Evolutionary conservation across 2,329 filamentous ascomycete genomes (phyloP), one percentile per base, ranked within the genome.

Genomic region (Trichoderma semiorbis): DNA sequence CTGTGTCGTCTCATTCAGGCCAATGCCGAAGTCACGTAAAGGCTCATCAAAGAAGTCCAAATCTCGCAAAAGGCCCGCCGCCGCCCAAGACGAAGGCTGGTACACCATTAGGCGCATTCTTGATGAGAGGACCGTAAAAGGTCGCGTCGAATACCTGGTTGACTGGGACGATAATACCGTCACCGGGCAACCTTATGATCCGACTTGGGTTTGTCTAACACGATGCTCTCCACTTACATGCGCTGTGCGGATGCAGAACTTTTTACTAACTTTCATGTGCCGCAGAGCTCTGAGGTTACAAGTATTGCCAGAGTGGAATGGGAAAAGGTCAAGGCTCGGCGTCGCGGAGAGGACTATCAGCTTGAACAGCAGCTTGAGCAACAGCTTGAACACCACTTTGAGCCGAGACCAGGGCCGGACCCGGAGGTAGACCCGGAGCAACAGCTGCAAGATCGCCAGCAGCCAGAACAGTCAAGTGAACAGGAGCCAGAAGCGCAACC

Each of bases 121-220:
- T 61, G 76, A 79, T 61, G 81, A 84, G 75, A 78, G 77, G 71
- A 43, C 65, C 12, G 65, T 73, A 47, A 75, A 75, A 7, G 77
- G 76, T 32, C 72, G 72, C 43, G 73, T 77, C 16, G 74, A 81
- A 70, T 84, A 82, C 58, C 73, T 83, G 21, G 79, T 84, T 16
- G 79, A 82, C 70, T 84, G 82, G 82, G 80, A 80, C 67, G 77
- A 79, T 72, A 75, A 81, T 65, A 30, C 65, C 26, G 67, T 72
- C 5, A 81, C 80, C 3, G 80, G 81, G 36, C 73, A 82, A 70
- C 30, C 69, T 16, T 82, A 80, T 72, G 32, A 72, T 32, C 78
- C 80, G 30, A 78, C 78, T 65, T 84, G 82, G 81, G 79, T 80
- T 72, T 39, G 74, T 73, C 24, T 28, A 57, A 72, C 63, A 61